phyloP scores from a whole-genome alignment of 345 rosid genomes.

The Euphorbia lathyris region DNA sequence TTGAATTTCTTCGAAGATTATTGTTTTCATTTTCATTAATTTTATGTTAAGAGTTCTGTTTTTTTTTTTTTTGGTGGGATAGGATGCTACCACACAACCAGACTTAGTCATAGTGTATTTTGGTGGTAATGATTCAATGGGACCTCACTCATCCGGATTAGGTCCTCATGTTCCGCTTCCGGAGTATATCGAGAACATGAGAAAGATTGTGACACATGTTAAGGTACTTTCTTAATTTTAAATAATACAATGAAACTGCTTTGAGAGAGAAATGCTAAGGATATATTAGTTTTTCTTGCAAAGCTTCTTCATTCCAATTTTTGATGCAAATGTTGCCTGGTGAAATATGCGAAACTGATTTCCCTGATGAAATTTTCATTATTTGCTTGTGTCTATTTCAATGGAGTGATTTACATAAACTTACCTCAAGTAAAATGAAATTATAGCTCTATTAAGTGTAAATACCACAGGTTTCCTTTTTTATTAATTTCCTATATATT shows the following conservation, averaged over 20 bases:
- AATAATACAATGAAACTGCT: neutral
- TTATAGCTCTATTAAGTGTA: neutral
- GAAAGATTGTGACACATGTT: conserved; percentile 67
- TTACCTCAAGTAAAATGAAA: neutral
- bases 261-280: neutral
- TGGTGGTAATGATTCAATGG: conserved; percentile 98
- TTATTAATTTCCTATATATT: no score
- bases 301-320: neutral
- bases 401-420: neutral
- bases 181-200: conserved; percentile 79
- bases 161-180: conserved; percentile 92
- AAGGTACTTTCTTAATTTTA: conserved; percentile 44
- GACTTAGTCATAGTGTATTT: conserved; percentile 82
- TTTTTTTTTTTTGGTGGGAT: neutral
- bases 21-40: neutral
- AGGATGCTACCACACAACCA: conserved; percentile 81
- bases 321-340: neutral
- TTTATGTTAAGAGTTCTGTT: neutral
- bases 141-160: conserved; percentile 84
- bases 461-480: neutral
- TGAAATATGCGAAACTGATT: neutral
- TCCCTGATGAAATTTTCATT: neutral
- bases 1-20: neutral
- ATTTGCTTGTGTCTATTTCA: neutral
- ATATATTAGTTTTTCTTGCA: neutral